These are phyloP conservation scores for Scheffersomyces titani DNA, from an alignment of 1,139 yeast genomes.

Conservation along the genomic window DNA sequence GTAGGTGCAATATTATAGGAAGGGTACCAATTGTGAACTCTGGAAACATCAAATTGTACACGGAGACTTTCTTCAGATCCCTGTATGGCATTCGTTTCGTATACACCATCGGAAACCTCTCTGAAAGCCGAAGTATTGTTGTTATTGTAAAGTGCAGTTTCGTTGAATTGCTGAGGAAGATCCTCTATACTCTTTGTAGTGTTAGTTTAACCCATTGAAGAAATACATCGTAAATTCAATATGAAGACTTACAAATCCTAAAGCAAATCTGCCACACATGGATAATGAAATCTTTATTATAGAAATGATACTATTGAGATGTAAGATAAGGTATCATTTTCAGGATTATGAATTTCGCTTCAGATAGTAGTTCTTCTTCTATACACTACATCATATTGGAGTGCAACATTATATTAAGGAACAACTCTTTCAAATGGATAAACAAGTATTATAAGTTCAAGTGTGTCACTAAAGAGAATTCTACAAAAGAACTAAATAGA, in stretches of 20 bases:
- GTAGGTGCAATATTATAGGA: slow-evolving; percentile 48
- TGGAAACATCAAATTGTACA: slow-evolving; percentile 10
- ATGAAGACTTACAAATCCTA: slow-evolving; percentile 38
- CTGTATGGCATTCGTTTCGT: slow-evolving; percentile 3
- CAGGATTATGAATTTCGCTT: neutral
- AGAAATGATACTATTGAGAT: neutral
- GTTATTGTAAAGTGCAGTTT: slow-evolving; percentile 16
- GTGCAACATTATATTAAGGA: too few relatives aligned
- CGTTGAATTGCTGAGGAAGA: slow-evolving; percentile 31
- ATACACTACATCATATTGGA: neutral
- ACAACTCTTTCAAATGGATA: too few relatives aligned
- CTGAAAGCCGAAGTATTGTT: slow-evolving; percentile 1
- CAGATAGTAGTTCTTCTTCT: neutral
- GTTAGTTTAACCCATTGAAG: slow-evolving; percentile 11
- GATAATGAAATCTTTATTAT: too few relatives aligned
- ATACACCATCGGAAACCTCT: slow-evolving; percentile 6
- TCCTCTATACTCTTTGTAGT: slow-evolving; percentile 25
- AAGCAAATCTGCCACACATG: slow-evolving; percentile 51
- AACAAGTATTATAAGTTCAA: too few relatives aligned
- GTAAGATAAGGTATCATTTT: neutral
- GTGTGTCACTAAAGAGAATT: too few relatives aligned
- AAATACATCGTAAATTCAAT: neutral
- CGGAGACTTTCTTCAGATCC: slow-evolving; percentile 8
- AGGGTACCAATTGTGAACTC: slow-evolving; percentile 16
- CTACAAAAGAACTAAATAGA: too few relatives aligned